Base-by-base conservation (phyloP, 441 rosid species). In the Populus hybrid region DNA sequence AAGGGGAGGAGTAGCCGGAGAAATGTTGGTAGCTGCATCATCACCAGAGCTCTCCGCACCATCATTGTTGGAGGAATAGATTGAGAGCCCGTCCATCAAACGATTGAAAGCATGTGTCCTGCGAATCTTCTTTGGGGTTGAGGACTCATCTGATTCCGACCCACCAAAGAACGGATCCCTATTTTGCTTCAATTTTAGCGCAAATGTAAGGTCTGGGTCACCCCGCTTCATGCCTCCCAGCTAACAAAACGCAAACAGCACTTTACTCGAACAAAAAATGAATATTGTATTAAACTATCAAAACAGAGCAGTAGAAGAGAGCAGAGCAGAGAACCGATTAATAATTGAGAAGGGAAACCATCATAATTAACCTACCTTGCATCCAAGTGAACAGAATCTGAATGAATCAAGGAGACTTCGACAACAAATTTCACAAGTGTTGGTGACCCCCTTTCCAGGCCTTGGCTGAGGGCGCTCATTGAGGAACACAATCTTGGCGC, bases 331-430 rank as follows among this genome's bases (percentile, higher is more conserved):
- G 56, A 16, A 50, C 56, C 56, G 20, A 50, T 50, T 50, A 16
- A 50, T 50, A 50, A 50, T 50, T 16, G 56, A 4, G 20, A 50
- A 50, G 18, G 56, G 56, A 50, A 50, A 50, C 56, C 56, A 50
- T 50, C 56, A 50, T 14, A 50, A 50, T 50, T 50, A 50, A 2
- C 33, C 6, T 65, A 93, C 97, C 92, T 94, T 94, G 91, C 98
- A 94, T 42, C 95, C 95, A 28, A 94, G 93, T 69, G 97, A 94
- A 69, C 97, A 94, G 89, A 94, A 94, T 63, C 94, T 84, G 91
- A 90, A 94, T 80, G 94, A 91, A 84, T 94, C 97, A 33, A 91
- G 95, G 33, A 94, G 97, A 80, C 98, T 92, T 75, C 98, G 78
- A 71, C 87, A 84, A 66, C 97, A 94, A 56, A 92, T 85, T 71